Evolutionary conservation across 208 protist genomes (phyloP), one percentile per base, ranked within the genome.

Genomic region (Porcisia hertigi): DNA sequence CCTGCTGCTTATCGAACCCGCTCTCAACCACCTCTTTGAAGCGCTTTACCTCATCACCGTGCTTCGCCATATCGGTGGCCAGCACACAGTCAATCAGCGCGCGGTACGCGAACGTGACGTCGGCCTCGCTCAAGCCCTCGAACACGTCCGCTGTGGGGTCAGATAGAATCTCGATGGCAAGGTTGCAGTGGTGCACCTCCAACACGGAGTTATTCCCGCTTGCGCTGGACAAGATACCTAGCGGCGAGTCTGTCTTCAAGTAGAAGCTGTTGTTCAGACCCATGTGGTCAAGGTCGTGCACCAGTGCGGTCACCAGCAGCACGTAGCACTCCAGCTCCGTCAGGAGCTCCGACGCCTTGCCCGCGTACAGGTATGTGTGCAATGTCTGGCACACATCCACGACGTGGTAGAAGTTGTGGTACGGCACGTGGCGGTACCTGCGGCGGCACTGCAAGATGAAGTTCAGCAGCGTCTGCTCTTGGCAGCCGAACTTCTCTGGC

Each of bases 261-360:
- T 94, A 93, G 80, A 96, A 96, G 81, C 88, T 94, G 88, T 96
- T 96, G 86, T 96, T 96, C 79, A 96, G 82, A 58, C 92, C 92
- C 92, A 96, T 96, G 78, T 96, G 92, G 76, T 96, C 92, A 59
- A 96, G 81, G 72, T 96, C 92, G 70, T 96, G 92, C 59, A 92
- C 87, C 63, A 94, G 86, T 53, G 92, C 87, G 52, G 90, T 94
- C 45, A 92, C 72, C 1, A 96, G 79, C 69, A 96, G 84, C 80
- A 93, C 89, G 82, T 87, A 94, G 82, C 90, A 92, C 67, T 96
- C 89, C 62, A 96, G 73, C 75, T 90, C 87, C 69, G 86, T 93
- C 71, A 94, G 78, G 55, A 84, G 80, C 69, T 92, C 86, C 45
- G 73, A 76, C 20, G 81, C 77, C n/a, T 76, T 76, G 67, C 88